Percentiles rank a stretch among this genome's conserved stretches.
Evolutionary conservation across 805 yeast genomes (phyloP).

Genomic region (Monosporozyma servazzii): DNA sequence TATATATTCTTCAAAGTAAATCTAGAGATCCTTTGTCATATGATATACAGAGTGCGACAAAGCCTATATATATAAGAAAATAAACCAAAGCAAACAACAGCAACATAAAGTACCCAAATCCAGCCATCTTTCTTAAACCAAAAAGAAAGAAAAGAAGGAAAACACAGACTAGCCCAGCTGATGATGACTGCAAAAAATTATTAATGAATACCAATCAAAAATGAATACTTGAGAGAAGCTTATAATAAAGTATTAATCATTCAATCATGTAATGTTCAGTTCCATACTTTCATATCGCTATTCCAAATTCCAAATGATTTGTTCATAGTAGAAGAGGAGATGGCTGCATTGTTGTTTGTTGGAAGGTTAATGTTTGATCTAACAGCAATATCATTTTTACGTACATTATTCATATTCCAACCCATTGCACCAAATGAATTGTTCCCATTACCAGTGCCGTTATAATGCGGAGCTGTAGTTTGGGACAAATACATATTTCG

Average conservation of each 20-base stretch:
- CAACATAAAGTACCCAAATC: not conserved
- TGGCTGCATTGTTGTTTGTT: slow-evolving; percentile 5
- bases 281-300: slow-evolving; percentile 34
- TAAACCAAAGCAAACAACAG: not conserved
- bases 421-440: not conserved
- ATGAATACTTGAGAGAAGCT: not conserved
- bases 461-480: not conserved
- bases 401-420: not conserved
- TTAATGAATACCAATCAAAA: not conserved
- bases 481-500: not conserved
- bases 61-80: not conserved
- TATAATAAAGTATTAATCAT: not conserved
- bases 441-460: not conserved
- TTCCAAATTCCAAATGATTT: slow-evolving; percentile 7
- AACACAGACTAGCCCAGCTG: not conserved
- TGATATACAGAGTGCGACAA: not conserved
- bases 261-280: slow-evolving; percentile 10
- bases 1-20: not conserved
- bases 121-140: not conserved
- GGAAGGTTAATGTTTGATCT: not conserved
- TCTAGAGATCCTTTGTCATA: not conserved
- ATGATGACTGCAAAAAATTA: not conserved
- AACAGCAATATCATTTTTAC: not conserved
- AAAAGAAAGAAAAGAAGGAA: not conserved
- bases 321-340: slow-evolving; percentile 2